Base-by-base conservation (phyloP, 768 basidiomycete species). In the Phylloporus sp. region DNA sequence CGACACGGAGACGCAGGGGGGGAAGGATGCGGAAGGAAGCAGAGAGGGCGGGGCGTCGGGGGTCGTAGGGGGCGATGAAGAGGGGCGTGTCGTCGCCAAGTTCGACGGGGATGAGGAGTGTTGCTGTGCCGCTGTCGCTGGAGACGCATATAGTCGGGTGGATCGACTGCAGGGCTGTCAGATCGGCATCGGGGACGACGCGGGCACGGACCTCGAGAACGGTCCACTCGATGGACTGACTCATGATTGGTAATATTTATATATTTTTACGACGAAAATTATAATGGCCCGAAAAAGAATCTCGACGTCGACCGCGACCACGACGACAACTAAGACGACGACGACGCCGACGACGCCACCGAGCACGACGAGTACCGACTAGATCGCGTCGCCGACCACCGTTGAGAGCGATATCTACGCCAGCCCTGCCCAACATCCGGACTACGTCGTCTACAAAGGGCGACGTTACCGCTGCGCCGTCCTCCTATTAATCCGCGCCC, bases 111-210 rank as follows among this genome's bases (percentile, higher is more conserved):
- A 89, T 79, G 18, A 84, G 75, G 57, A 41, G 71, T 62, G 24
- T 62, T 55, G 20, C 63, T 63, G 51, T 42, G 29, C 21, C 43
- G 38, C 69, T 61, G 24, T 64, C 58, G 39, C 68, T 74, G 6
- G 78, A 75, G 31, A 84, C 53, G 58, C 71, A 87, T 34, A 67
- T 61, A 59, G 87, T 83, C 29, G 87, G 87, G 60, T 82, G 85
- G 36, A 89, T 89, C n/a, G 86, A 80, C 86, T 89, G 52, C 9
- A 49, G 31, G 13, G 38, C 10, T 4, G 40, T 43, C 38, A 50
- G 32, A 50, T 58, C 55, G 38, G 29, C 48, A 28, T 1, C 4
- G 32, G 14, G 15, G 21, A 42, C 28, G 32, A 33, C 17, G 18
- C 23, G 43, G 11, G 42, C 24, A 61, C 58, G 34, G 31, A 62